Base-by-base conservation (phyloP, 2,329 filamentous ascomycete genomes). In the Diaporthe citri region DNA sequence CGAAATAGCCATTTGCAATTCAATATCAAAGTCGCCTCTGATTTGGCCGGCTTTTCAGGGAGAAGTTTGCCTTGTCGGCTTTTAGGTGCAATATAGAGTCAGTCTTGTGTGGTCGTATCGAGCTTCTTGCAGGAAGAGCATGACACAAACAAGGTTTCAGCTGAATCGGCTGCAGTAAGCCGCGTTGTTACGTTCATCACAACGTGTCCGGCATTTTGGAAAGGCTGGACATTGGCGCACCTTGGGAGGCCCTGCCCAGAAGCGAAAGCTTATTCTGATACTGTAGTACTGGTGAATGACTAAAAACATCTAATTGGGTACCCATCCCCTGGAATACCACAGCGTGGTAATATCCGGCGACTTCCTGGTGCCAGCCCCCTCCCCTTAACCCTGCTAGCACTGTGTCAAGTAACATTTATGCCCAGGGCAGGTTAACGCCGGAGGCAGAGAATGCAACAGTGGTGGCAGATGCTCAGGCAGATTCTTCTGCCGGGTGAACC, bases 71-170 rank as follows among this genome's bases (percentile, higher is more conserved):
- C 41, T 34, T 36, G 28, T 28, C 17, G 20, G 60, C 10, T 34
- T 15, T 22, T 10, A 34, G 20, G 10, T 36, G 22, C 13, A 12
- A 36, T 39, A 36, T 13, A 25, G 31, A 22, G 15, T 17, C 41
- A 48, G 28, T 51, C 20, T 51, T 31, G 39, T 28, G 39, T 31
- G 59, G 36, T 43, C 9, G n/a, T 62, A 41, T 39, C 12, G 36
- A 48, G 41, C 41, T 15, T 48, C 25, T 34, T 34, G 41, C 43
- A 66, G 60, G 41, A n/a, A 9, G 39, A 20, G 46, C 64, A 67
- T 67, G 64, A 67, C 64, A 52, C 64, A 8, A 62, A 41, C 48
- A 39, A 67, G 31, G 64, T 67, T 52, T 52, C 46, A 67, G 46
- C 46, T 52, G 64, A 67, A 52, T 46, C 64, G 46, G 46, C 64